Evolutionary conservation across 2,329 filamentous ascomycete genomes (phyloP), one percentile per base, ranked within the genome.

Genomic region (Exophiala viscosa): DNA sequence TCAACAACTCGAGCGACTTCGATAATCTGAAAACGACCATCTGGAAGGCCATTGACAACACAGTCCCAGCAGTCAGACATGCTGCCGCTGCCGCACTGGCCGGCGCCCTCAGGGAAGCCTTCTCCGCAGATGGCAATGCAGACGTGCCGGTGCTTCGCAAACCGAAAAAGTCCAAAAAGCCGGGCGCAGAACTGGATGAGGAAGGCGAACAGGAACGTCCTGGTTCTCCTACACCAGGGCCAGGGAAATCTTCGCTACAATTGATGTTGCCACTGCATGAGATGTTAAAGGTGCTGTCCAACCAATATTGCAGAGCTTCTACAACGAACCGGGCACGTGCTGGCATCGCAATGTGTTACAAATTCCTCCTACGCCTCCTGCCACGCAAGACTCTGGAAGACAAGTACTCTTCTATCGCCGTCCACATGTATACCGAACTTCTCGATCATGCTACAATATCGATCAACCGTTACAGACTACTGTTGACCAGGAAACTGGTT

Each of bases 1-100:
- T 97, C 66, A 85, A 90, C 65, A 95, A 95, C 65, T 83, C 86
- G 11, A 85, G 80, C 67, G 93, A 99, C 66, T 96, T 95, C 65
- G 93, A 99, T 61, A 90, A 87, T 67, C 72, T 97, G 15, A 90
- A 92, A 69, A 81, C 81, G 32, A 83, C 86, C 5, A 74, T 95
- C 13, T 93, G 90, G 80, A 97, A 95, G 70, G 81, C 86, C 0
- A 86, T 95, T 54, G 93, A 99, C 62, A 91, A 86, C 33, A 71
- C 83, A 1, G 87, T 85, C 44, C 73, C 84, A 0, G 79, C 85
- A 23, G 89, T 95, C 46, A 82, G 93, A 55, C 88, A 92, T 69
- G 88, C 91, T 2, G 90, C 90, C 3, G 91, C 90, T 5, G 88
- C 90, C 50, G 92, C 88, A 66, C 77, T 97, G 52, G 87, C 90